Percentiles rank a stretch among this genome's conserved stretches.
Evolutionary conservation across 73 alveolate species (phyloP).

Genomic region (Diophrys appendiculata): DNA sequence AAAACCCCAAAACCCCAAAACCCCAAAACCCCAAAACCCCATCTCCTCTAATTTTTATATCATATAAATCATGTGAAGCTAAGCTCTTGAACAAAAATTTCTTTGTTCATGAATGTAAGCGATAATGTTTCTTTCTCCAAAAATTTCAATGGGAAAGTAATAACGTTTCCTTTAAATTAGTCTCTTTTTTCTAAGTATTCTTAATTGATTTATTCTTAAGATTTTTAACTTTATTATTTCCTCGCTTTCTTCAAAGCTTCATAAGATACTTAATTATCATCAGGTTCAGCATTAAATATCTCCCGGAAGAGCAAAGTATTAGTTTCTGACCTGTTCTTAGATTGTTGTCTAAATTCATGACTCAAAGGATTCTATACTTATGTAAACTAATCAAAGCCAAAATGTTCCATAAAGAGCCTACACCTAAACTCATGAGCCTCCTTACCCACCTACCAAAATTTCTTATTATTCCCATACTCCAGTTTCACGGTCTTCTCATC

Average conservation of each 20-base stretch:
- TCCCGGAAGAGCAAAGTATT: background rate
- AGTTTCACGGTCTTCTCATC: no score
- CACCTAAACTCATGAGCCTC: background rate
- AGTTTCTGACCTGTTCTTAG: background rate
- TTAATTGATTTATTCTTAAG: background rate
- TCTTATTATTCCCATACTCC: no score
- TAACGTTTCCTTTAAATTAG: background rate
- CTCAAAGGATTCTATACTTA: background rate
- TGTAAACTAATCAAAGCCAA: background rate
- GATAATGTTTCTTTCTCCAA: background rate
- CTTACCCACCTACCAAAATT: background rate
- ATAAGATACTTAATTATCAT: background rate
- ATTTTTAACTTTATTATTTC: background rate
- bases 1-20: no score
- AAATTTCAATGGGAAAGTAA: background rate
- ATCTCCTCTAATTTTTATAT: no score
- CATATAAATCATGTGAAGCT: no score
- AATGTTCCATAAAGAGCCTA: background rate
- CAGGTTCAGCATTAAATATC: background rate
- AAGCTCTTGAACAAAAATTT: no score
- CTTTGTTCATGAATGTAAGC: background rate
- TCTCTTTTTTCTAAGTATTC: background rate
- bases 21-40: no score
- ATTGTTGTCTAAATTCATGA: background rate
- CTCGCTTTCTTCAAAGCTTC: background rate